Conservation (phyloP, 352 stramenopile genomes). For the Plasmopara halstedii region DNA sequence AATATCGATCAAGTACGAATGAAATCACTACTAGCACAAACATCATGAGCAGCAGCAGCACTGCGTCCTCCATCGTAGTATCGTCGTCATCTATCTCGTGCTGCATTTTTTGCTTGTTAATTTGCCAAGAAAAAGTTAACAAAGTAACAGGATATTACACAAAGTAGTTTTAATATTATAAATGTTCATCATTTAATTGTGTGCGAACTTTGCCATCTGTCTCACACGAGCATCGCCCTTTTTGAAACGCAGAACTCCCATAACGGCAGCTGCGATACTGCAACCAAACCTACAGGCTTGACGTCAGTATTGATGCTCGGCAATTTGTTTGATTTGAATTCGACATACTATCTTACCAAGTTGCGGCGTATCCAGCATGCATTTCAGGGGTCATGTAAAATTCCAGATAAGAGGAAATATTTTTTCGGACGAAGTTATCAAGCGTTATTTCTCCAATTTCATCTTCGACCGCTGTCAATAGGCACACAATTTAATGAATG, state of each 20-base stretch:
- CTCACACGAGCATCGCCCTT: constrained; percentile 18
- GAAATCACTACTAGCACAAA: constrained; percentile 79
- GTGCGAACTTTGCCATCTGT: constrained; percentile 13
- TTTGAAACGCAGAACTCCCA: constrained; percentile 68
- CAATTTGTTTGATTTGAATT: not conserved
- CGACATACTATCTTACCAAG: constrained; percentile 61
- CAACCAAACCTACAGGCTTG: constrained; percentile 52
- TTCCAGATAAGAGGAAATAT: constrained; percentile 65
- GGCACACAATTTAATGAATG: not conserved
- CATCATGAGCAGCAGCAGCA: constrained; percentile 77
- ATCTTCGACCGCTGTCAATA: constrained; percentile 28
- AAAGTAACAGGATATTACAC: constrained; percentile 3
- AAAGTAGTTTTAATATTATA: not conserved
- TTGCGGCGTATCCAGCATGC: constrained; percentile 75
- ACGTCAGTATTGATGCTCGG: not conserved
- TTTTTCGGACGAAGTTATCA: constrained; percentile 63
- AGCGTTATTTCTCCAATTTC: constrained; percentile 30
- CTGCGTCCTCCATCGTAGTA: constrained; percentile 61
- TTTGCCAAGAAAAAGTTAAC: no score
- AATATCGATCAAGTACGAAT: constrained; percentile 79
- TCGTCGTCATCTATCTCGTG: constrained; percentile 15
- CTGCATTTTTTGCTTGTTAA: constrained; percentile 10
- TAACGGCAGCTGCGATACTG: constrained; percentile 59
- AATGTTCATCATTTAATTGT: constrained; percentile 12
- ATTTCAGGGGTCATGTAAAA: constrained; percentile 88